Evolutionary conservation across 2,329 filamentous ascomycete species (phyloP).

Genomic region (Penicillium sp.): DNA sequence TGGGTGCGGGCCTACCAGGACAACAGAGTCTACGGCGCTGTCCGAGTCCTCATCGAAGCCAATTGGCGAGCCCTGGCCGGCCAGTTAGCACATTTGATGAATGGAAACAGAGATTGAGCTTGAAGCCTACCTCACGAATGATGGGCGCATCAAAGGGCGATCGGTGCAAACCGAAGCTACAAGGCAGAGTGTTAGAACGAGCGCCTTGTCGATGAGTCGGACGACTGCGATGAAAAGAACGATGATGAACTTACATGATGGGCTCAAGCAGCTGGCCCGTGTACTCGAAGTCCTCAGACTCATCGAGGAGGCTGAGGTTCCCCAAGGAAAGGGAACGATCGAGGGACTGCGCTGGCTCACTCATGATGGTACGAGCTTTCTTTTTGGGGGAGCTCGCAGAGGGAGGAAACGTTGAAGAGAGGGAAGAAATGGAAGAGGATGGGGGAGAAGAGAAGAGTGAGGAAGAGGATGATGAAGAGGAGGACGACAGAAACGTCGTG

Average conservation of each 20-base stretch:
- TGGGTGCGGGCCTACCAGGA: not conserved
- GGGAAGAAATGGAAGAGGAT: not conserved
- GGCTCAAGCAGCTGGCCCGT: not conserved
- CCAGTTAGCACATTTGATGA: not conserved
- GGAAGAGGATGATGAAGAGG: not conserved
- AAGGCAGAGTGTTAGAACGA: not conserved
- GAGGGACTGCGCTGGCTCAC: not conserved
- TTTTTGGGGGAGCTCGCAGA: not conserved
- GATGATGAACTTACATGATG: not conserved
- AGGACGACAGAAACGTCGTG: too few relatives aligned
- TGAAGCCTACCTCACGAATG: slow-evolving; percentile 1
- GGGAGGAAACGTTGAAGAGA: not conserved
- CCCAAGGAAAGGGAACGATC: not conserved
- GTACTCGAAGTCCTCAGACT: not conserved
- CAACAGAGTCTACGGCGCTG: not conserved
- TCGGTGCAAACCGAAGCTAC: not conserved
- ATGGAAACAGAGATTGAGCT: too few relatives aligned
- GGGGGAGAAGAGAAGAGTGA: not conserved
- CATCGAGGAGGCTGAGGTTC: not conserved
- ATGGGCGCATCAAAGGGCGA: not conserved
- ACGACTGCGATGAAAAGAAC: not conserved
- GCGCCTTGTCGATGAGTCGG: not conserved
- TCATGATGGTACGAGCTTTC: not conserved
- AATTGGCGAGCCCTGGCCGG: not conserved
- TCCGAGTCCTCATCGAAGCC: not conserved